A percentile compares a stretch with the other conserved stretches of the same genome.
phyloP scores from a whole-genome alignment of 208 protist genomes.

The Wallacemonas sp. region DNA sequence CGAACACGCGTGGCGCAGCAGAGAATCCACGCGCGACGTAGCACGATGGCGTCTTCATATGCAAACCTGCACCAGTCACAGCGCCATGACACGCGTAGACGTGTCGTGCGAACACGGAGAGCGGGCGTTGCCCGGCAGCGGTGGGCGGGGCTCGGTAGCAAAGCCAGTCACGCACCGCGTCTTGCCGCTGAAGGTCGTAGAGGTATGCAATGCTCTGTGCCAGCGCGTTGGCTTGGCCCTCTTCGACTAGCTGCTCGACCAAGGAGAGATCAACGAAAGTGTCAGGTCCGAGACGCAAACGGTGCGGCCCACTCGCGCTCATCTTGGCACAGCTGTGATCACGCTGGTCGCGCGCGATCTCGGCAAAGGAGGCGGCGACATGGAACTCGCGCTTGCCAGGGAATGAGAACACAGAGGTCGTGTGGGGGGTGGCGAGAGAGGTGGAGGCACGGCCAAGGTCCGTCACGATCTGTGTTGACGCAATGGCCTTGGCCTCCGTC shows the following conservation, averaged over 20 bases:
- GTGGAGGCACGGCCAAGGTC: no score
- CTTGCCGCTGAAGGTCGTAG: constrained; percentile 36
- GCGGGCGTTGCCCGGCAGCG: background rate
- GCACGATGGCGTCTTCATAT: constrained; percentile 61
- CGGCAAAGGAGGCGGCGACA: constrained; percentile 12
- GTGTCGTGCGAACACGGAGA: constrained; percentile 30
- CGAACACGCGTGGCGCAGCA: constrained; percentile 68
- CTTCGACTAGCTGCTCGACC: constrained; percentile 92
- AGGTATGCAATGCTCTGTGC: constrained; percentile 76
- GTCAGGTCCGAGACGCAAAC: constrained; percentile 50
- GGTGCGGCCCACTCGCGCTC: constrained; percentile 35
- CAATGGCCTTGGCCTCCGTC: constrained; percentile 59
- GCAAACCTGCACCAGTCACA: constrained; percentile 46
- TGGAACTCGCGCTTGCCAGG: background rate
- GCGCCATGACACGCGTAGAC: constrained; percentile 40
- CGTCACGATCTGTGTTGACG: no score
- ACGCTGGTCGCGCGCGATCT: background rate
- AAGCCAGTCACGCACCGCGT: constrained; percentile 4
- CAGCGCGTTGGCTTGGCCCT: constrained; percentile 87
- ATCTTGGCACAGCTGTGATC: constrained; percentile 46
- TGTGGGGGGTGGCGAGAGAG: no score
- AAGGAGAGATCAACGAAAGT: constrained; percentile 71
- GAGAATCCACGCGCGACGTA: constrained; percentile 74
- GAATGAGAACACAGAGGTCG: background rate
- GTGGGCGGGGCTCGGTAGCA: constrained; percentile 1